Conservation (phyloP, 2,329 filamentous ascomycete genomes). For the Aspergillus sp. region DNA sequence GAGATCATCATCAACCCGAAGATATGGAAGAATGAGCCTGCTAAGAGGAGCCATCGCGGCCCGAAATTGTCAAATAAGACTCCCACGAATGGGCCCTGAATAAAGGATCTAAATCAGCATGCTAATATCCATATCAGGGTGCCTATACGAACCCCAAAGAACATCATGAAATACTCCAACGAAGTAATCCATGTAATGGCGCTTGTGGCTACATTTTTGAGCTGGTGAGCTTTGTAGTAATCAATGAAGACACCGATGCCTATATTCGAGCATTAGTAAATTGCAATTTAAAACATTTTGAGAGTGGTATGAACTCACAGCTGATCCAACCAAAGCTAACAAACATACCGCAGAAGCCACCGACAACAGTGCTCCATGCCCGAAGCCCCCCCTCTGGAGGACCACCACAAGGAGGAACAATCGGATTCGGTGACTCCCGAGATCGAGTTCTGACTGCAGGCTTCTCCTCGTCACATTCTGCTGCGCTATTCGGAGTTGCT, state of each 20-base stretch:
- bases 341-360: constrained; percentile 49
- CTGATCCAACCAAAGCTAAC: constrained; percentile 54
- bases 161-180: constrained; percentile 15
- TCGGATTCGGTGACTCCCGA: constrained; percentile 12
- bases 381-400: constrained; percentile 32
- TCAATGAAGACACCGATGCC: constrained; percentile 30
- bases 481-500: neutral
- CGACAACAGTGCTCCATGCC: constrained; percentile 50
- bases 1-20: constrained; percentile 60
- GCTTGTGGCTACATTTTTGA: constrained; percentile 8
- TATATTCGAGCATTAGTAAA: constrained; percentile 3
- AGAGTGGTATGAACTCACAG: constrained; percentile 30
- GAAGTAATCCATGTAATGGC: constrained; percentile 17
- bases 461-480: constrained; percentile 5
- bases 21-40: constrained; percentile 54
- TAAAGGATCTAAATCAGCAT: neutral
- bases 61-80: constrained; percentile 58
- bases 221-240: constrained; percentile 19
- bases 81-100: constrained; percentile 13
- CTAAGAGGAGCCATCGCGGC: constrained; percentile 52
- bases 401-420: constrained; percentile 20
- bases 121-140: neutral
- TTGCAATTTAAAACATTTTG: neutral
- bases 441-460: constrained; percentile 1
- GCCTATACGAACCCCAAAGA: constrained; percentile 11